These are phyloP conservation scores for Epichloe uncinata DNA, from an alignment of 2,329 filamentous ascomycete species.

Conservation along the genomic window DNA sequence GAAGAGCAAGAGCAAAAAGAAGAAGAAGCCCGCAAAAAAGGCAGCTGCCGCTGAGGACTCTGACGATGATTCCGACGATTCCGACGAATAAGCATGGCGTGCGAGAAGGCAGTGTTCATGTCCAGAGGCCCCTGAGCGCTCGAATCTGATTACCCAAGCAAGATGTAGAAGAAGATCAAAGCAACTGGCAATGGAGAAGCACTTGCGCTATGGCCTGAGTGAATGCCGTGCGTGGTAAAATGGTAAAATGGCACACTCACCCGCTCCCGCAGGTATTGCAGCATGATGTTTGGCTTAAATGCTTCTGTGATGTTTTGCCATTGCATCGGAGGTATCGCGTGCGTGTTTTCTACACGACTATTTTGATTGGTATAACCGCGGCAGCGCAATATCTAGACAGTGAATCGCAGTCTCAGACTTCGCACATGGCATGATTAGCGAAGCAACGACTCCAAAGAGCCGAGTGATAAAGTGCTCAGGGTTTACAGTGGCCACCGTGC, in stretches of 20 bases:
- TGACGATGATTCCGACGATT: conserved; percentile 23
- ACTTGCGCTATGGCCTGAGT: not conserved
- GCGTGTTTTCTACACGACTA: not conserved
- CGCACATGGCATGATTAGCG: not conserved
- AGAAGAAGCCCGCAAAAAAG: conserved; percentile 46
- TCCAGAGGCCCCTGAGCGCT: not conserved
- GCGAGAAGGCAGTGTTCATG: not conserved
- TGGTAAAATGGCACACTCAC: not conserved
- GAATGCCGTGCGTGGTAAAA: not conserved
- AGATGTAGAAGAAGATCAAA: not conserved
- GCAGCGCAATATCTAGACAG: conserved; percentile 6
- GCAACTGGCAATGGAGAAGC: not conserved
- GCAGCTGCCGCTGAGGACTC: conserved; percentile 21
- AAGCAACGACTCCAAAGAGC: not conserved
- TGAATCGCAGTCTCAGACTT: not conserved
- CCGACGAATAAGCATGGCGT: conserved; percentile 8
- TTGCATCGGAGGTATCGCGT: not conserved
- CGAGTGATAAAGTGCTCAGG: not conserved
- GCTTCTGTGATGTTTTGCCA: not conserved
- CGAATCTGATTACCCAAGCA: not conserved
- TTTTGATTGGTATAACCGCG: not conserved
- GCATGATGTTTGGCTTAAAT: not conserved
- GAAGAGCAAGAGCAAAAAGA: conserved; percentile 80
- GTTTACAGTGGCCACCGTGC: not conserved
- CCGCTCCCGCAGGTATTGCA: not conserved